Evolutionary conservation across 75 land plant genomes (phyloP).

Genomic region (Ceratopteris richardii): DNA sequence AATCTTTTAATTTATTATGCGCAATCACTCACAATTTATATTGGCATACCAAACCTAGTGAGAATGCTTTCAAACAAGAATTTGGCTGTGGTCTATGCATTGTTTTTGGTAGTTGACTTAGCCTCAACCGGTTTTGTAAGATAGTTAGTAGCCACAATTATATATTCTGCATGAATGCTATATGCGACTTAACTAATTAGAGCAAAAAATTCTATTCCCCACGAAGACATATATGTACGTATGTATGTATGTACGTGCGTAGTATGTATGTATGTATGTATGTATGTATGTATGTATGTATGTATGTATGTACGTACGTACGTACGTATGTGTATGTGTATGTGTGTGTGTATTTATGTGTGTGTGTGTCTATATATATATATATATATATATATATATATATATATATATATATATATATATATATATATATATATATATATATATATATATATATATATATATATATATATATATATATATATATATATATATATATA

Average conservation of each 20-base stretch:
- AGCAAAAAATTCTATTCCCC: too few relatives aligned
- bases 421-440: not conserved
- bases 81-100: too few relatives aligned
- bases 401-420: not conserved
- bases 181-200: too few relatives aligned
- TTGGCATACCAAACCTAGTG: too few relatives aligned
- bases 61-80: too few relatives aligned
- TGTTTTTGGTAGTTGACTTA: too few relatives aligned
- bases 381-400: not conserved
- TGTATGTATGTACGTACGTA: not conserved
- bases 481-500: not conserved
- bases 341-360: not conserved
- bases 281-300: not conserved
- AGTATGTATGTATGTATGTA: constrained; percentile 1
- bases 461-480: not conserved
- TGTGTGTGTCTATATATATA: too few relatives aligned
- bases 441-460: not conserved
- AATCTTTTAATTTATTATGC: not conserved
- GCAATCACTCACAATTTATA: too few relatives aligned
- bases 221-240: not conserved
- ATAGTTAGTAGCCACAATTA: too few relatives aligned
- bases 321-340: not conserved
- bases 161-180: too few relatives aligned
- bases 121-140: too few relatives aligned
- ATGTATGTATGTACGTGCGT: not conserved